A percentile compares a stretch with the other conserved stretches of the same genome.
Evolutionary conservation across 2,329 filamentous ascomycete genomes (phyloP).

Genomic region (Pseudonectria foliicola): DNA sequence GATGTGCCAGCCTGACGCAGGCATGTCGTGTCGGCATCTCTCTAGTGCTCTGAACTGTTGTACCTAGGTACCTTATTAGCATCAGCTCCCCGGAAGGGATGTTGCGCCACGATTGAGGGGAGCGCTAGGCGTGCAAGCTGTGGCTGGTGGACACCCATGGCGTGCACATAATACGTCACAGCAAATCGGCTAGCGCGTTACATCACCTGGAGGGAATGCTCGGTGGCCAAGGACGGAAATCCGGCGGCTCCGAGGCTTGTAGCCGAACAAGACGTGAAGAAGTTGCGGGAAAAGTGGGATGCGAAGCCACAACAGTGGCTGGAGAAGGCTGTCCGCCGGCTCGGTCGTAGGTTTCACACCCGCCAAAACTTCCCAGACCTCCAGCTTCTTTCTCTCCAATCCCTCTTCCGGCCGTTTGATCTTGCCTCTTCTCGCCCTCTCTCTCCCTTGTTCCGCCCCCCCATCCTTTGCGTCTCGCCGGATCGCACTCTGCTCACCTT

Average conservation of each 20-base stretch:
- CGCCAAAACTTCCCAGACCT: slow-evolving; percentile 5
- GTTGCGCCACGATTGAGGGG: too few relatives aligned
- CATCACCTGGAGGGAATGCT: neutral
- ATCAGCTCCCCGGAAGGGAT: too few relatives aligned
- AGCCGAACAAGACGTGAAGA: slow-evolving; percentile 20
- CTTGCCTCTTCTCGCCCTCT: slow-evolving; percentile 4
- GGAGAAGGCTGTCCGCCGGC: slow-evolving; percentile 9
- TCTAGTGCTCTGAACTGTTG: too few relatives aligned
- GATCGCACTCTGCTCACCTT: slow-evolving; percentile 19
- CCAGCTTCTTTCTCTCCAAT: slow-evolving; percentile 3
- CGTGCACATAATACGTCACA: too few relatives aligned
- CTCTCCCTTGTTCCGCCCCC: slow-evolving; percentile 14
- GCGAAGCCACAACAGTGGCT: slow-evolving; percentile 15
- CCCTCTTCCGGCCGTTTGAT: too few relatives aligned
- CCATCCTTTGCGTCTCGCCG: slow-evolving; percentile 14
- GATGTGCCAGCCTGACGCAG: too few relatives aligned
- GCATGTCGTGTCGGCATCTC: too few relatives aligned
- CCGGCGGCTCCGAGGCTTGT: slow-evolving; percentile 25
- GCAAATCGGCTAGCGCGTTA: too few relatives aligned
- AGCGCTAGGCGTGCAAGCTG: slow-evolving; percentile 1
- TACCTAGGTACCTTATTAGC: too few relatives aligned
- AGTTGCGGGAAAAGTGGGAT: slow-evolving; percentile 21
- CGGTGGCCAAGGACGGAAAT: slow-evolving; percentile 14
- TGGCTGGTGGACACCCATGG: slow-evolving; percentile 8
- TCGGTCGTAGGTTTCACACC: neutral